A percentile compares a stretch with the other conserved stretches of the same genome.
These are phyloP conservation scores for Acmispon strigosus DNA, from an alignment of 306 rosid genomes.

Conservation along the genomic window DNA sequence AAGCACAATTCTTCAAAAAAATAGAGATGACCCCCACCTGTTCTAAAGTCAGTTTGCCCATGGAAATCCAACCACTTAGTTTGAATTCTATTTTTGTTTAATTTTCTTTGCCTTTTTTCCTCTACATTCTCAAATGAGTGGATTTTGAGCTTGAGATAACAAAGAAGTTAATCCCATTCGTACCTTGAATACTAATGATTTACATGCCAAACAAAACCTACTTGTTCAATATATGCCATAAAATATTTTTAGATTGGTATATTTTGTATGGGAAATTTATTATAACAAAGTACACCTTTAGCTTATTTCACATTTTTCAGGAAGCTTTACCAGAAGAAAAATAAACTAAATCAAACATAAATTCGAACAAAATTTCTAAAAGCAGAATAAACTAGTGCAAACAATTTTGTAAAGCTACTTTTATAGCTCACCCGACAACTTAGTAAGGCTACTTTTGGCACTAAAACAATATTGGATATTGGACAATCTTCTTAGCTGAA, in stretches of 20 bases:
- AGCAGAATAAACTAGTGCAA: background rate
- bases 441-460: background rate
- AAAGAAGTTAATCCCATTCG: background rate
- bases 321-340: background rate
- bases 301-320: background rate
- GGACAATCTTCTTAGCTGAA: conserved; percentile 7
- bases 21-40: conserved; percentile 7
- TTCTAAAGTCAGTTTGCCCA: background rate
- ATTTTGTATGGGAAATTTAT: background rate
- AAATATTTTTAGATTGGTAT: background rate
- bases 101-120: background rate
- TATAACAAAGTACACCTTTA: too few relatives aligned
- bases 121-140: too few relatives aligned
- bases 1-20: background rate
- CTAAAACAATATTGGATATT: background rate
- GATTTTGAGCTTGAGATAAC: background rate
- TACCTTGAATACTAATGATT: background rate
- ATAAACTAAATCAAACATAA: background rate
- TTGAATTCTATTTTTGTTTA: background rate
- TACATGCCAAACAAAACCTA: background rate
- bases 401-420: background rate
- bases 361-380: background rate
- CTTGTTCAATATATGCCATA: background rate
- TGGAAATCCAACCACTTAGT: background rate
- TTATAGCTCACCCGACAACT: background rate